Conservation (phyloP, 352 stramenopile genomes). For the Phytophthora podocarpi region DNA sequence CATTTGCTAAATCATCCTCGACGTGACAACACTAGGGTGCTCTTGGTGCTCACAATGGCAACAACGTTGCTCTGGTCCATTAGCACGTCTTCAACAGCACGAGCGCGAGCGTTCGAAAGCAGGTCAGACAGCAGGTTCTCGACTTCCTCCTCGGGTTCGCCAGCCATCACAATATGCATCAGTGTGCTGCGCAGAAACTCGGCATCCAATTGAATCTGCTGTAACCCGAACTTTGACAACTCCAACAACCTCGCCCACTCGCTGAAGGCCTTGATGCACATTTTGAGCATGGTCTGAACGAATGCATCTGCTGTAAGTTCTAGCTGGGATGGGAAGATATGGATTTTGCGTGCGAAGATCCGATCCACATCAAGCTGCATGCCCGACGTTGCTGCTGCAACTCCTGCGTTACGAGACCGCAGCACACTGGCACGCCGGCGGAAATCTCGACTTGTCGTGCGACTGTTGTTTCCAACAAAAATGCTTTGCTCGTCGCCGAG, state of each 20-base stretch:
- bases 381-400: slow-evolving; percentile 30
- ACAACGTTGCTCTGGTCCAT: slow-evolving; percentile 87
- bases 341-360: slow-evolving; percentile 83
- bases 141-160: slow-evolving; percentile 58
- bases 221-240: slow-evolving; percentile 68
- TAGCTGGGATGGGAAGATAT: slow-evolving; percentile 56
- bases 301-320: slow-evolving; percentile 71
- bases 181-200: slow-evolving; percentile 71
- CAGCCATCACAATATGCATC: slow-evolving; percentile 53
- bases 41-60: slow-evolving; percentile 85
- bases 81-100: slow-evolving; percentile 62
- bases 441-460: slow-evolving; percentile 64
- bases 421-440: slow-evolving; percentile 60
- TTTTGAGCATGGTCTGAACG: slow-evolving; percentile 73
- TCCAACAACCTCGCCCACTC: slow-evolving; percentile 70
- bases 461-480: slow-evolving; percentile 50
- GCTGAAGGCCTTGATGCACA: slow-evolving; percentile 76
- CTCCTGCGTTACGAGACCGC: slow-evolving; percentile 55
- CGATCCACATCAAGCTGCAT: slow-evolving; percentile 84
- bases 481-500: slow-evolving; percentile 66
- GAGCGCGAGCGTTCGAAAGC: slow-evolving; percentile 76
- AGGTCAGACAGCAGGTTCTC: slow-evolving; percentile 80
- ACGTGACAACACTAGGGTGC: slow-evolving; percentile 65
- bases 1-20: slow-evolving; percentile 33
- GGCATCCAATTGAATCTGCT: slow-evolving; percentile 84